Evolutionary conservation across 2,329 filamentous ascomycete genomes (phyloP).

Genomic region (Talaromyces sp.): DNA sequence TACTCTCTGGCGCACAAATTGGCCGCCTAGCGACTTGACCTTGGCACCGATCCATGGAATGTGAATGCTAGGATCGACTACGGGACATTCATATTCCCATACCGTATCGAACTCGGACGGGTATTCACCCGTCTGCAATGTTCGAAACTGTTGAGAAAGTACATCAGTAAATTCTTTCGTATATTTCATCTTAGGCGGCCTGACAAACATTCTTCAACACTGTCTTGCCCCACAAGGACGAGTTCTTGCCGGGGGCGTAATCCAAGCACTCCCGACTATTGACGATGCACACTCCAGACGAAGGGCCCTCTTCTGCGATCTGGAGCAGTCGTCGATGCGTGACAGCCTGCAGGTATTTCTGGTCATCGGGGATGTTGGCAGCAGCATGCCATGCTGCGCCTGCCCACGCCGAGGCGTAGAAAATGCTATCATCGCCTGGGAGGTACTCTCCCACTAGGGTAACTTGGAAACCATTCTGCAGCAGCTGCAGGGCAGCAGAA

Average conservation of each 20-base stretch:
- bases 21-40: conserved; percentile 25
- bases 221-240: conserved; percentile 29
- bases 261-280: conserved; percentile 31
- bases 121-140: conserved; percentile 25
- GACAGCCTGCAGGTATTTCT: conserved; percentile 30
- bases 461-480: conserved; percentile 30
- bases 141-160: conserved; percentile 23
- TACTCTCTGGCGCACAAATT: conserved; percentile 28
- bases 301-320: conserved; percentile 28
- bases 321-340: conserved; percentile 29
- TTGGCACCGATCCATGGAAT: conserved; percentile 29
- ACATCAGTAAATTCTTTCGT: not conserved
- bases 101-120: conserved; percentile 26
- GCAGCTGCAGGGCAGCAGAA: conserved; percentile 28
- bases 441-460: conserved; percentile 31
- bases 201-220: conserved; percentile 24
- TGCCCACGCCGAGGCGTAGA: conserved; percentile 35
- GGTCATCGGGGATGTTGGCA: conserved; percentile 27
- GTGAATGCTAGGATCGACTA: conserved; percentile 32
- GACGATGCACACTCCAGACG: conserved; percentile 29
- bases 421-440: conserved; percentile 30
- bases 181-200: not conserved
- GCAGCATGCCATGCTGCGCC: conserved; percentile 36
- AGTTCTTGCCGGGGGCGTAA: conserved; percentile 24
- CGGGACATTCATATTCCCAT: conserved; percentile 32